Evolutionary conservation across 257 asterid genomes (phyloP).

Genomic region (Fraxinus quadrangulata): DNA sequence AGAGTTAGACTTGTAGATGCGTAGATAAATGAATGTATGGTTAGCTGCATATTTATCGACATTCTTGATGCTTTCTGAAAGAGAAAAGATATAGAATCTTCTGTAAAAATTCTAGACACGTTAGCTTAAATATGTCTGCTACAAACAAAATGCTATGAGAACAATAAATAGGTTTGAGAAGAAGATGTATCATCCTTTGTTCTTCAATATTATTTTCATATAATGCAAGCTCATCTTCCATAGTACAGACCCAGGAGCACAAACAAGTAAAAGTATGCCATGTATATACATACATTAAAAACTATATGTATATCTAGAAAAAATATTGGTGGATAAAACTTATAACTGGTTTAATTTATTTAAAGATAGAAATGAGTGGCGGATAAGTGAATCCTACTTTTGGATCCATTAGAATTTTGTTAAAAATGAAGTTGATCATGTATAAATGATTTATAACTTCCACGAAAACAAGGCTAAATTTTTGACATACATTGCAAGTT

Average conservation of each 20-base stretch:
- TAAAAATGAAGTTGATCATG: no score
- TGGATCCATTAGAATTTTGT: no score
- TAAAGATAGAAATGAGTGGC: no score
- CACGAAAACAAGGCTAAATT: no score
- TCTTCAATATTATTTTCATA: constrained; percentile 32
- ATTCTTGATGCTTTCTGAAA: background rate
- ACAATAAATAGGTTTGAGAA: background rate
- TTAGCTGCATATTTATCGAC: background rate
- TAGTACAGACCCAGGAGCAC: constrained; percentile 26
- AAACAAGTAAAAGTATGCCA: background rate
- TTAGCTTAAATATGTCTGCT: background rate
- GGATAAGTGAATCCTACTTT: no score
- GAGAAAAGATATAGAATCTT: background rate
- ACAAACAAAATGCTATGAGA: background rate
- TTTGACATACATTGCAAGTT: no score
- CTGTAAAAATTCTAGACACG: background rate
- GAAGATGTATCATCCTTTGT: constrained; percentile 35
- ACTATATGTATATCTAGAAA: no score
- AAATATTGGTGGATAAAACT: no score
- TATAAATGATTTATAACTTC: no score
- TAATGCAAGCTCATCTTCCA: constrained; percentile 32
- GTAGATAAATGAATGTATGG: no score
- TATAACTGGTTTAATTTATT: no score
- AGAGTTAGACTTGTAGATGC: no score
- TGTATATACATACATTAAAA: background rate